Conservation (phyloP, 1,139 yeast species). For the Torulaspora pretoriensis region DNA sequence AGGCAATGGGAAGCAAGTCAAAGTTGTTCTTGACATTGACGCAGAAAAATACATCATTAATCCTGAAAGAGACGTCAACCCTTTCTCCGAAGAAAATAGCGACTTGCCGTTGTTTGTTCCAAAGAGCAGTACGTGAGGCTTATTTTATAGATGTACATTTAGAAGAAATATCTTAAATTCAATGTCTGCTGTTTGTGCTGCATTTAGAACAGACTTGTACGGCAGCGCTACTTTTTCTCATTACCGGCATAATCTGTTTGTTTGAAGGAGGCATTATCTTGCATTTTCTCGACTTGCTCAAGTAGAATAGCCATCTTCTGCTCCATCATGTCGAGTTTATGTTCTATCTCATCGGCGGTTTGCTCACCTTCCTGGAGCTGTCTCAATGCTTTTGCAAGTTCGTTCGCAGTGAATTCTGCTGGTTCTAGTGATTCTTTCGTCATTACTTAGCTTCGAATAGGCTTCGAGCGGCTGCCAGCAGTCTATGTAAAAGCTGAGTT, state of each 20-base stretch:
- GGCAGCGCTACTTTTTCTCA: background rate
- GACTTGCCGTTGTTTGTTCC: conserved; percentile 42
- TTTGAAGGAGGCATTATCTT: background rate
- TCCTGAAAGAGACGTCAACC: conserved; percentile 65
- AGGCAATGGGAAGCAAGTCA: conserved; percentile 70
- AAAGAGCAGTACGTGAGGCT: conserved; percentile 10
- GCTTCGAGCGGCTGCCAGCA: background rate
- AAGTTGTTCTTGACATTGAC: conserved; percentile 44
- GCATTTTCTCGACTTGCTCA: conserved; percentile 18
- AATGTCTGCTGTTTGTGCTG: background rate
- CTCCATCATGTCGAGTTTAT: conserved; percentile 53
- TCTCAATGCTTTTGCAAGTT: conserved; percentile 29
- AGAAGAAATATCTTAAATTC: background rate
- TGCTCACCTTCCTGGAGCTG: conserved; percentile 54
- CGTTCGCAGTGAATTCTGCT: conserved; percentile 9
- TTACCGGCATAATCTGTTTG: background rate
- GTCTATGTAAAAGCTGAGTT: background rate
- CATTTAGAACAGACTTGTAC: background rate
- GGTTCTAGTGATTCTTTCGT: conserved; percentile 4
- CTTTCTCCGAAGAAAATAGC: conserved; percentile 47
- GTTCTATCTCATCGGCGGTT: conserved; percentile 52
- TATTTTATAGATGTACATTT: conserved; percentile 1
- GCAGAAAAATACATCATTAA: conserved; percentile 49
- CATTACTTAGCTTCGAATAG: background rate
- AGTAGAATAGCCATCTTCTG: conserved; percentile 43